phyloP scores from a whole-genome alignment of 1,284 basidiomycete species.

The Rhodotorula sp. region DNA sequence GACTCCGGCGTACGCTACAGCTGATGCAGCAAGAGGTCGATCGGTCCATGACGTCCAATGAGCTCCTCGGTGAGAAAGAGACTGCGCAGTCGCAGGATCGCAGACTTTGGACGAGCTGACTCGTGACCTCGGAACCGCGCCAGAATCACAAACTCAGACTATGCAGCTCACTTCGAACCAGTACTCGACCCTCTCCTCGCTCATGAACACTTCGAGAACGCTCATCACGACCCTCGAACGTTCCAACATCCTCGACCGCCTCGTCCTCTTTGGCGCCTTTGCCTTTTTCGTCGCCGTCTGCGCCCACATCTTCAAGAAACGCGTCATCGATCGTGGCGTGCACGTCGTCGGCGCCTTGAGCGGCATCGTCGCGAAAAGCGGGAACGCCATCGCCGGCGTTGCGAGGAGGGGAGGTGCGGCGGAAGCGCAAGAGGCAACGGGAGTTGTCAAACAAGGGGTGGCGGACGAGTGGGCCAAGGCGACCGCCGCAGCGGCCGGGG shows the following conservation, averaged over 20 bases:
- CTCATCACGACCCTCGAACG: conserved; percentile 81
- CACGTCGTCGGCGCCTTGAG: conserved; percentile 16
- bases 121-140: neutral
- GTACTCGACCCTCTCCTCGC: conserved; percentile 72
- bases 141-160: conserved; percentile 75
- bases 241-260: conserved; percentile 85
- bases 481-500: conserved; percentile 5
- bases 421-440: neutral
- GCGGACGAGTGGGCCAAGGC: conserved; percentile 11
- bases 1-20: conserved; percentile 75
- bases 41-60: conserved; percentile 75
- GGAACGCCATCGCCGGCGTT: neutral
- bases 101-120: conserved; percentile 1
- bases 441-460: conserved; percentile 5
- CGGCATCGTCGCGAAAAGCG: neutral
- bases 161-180: conserved; percentile 69
- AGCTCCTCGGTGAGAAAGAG: conserved; percentile 68
- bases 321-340: conserved; percentile 64
- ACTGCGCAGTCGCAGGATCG: neutral
- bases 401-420: neutral
- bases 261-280: conserved; percentile 74
- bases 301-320: conserved; percentile 79
- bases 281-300: conserved; percentile 80
- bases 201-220: conserved; percentile 75
- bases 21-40: conserved; percentile 89